These are phyloP conservation scores for Botrytis squamosa DNA, from an alignment of 2,329 filamentous ascomycete species.

Conservation along the genomic window DNA sequence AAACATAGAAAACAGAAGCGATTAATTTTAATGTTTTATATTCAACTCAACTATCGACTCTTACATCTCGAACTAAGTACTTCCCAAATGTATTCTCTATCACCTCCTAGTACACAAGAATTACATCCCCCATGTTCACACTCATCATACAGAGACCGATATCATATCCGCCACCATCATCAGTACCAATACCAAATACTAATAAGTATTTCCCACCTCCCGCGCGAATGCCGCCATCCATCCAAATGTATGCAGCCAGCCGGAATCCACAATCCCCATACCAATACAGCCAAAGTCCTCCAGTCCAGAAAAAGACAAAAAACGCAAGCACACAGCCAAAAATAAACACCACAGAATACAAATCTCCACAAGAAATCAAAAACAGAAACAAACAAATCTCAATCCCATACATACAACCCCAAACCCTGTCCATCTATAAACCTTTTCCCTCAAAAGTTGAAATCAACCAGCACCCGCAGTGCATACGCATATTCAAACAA, in stretches of 20 bases:
- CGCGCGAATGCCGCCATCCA: background rate
- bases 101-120: background rate
- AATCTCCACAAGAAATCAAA: background rate
- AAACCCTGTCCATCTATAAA: constrained; percentile 9
- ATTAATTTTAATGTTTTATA: background rate
- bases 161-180: background rate
- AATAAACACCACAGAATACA: constrained; percentile 4
- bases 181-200: constrained; percentile 4
- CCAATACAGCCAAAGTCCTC: constrained; percentile 2
- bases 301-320: background rate
- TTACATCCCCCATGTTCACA: background rate
- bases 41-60: background rate
- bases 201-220: background rate
- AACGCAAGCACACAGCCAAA: background rate
- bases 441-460: background rate
- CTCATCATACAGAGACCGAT: background rate
- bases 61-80: background rate
- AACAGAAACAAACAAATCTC: background rate
- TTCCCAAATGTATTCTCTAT: background rate
- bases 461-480: constrained; percentile 4
- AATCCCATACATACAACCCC: constrained; percentile 2
- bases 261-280: constrained; percentile 1
- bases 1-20: background rate
- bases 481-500: background rate
- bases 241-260: constrained; percentile 8